Conservation (phyloP, 495 filamentous ascomycete species). For the Penicillium cinerascens region DNA sequence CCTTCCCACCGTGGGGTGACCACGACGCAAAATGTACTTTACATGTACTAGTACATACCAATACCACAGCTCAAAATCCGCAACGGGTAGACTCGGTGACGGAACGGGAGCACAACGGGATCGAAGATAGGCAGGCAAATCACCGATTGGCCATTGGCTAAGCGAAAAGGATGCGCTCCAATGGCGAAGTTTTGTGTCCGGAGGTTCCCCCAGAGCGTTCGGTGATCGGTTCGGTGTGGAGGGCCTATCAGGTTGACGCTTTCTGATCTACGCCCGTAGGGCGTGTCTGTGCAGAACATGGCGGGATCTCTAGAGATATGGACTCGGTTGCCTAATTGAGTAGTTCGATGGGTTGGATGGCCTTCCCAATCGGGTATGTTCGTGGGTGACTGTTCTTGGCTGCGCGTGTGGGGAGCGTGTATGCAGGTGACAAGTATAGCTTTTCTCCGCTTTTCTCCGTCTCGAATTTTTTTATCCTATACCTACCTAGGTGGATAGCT, state of each 20-base stretch:
- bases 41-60: neutral
- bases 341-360: neutral
- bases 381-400: no score
- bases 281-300: no score
- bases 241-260: conserved; percentile 16
- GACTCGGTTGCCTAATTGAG: neutral
- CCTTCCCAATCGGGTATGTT: no score
- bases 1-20: no score
- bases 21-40: no score
- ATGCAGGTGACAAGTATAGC: neutral
- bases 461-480: no score
- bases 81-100: conserved; percentile 3
- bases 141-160: neutral
- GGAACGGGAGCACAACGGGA: neutral
- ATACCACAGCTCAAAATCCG: neutral
- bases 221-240: conserved; percentile 1
- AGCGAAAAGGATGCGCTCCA: neutral
- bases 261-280: neutral
- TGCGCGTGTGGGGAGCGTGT: no score
- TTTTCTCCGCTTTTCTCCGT: no score
- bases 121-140: neutral
- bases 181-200: neutral
- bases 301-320: no score
- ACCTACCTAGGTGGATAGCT: no score
- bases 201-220: conserved; percentile 7